Percentiles rank a stretch among this genome's conserved stretches.
Conservation (phyloP, 2,329 filamentous ascomycete species). For the Curvularia sp. region DNA sequence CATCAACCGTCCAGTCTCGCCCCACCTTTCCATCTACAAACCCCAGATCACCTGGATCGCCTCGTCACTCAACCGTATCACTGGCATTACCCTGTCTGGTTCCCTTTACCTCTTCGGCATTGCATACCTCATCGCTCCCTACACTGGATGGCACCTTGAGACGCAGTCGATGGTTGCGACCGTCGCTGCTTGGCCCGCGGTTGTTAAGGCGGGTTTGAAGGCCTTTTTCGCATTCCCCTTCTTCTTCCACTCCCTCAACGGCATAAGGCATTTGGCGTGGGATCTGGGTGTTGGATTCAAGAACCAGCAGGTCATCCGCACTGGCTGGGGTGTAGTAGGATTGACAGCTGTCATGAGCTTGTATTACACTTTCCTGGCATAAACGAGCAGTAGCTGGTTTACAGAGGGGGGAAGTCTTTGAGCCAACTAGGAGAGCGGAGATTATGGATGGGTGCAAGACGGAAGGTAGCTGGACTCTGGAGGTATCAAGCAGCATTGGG, state of each 20-base stretch:
- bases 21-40: constrained; percentile 86
- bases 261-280: constrained; percentile 75
- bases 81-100: constrained; percentile 75
- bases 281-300: constrained; percentile 68
- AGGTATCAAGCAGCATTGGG: background rate
- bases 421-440: background rate
- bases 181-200: constrained; percentile 67
- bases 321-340: constrained; percentile 69
- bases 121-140: constrained; percentile 80
- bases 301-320: constrained; percentile 70
- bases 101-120: constrained; percentile 80
- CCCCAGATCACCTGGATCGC: constrained; percentile 85
- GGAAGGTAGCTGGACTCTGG: background rate
- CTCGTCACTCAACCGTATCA: constrained; percentile 80
- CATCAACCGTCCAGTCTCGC: constrained; percentile 78
- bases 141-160: constrained; percentile 75
- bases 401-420: background rate
- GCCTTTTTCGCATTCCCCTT: constrained; percentile 68
- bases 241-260: constrained; percentile 72
- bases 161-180: constrained; percentile 68
- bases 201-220: constrained; percentile 67
- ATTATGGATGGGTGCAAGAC: background rate
- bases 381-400: background rate
- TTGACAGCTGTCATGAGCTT: constrained; percentile 56
- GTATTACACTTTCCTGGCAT: constrained; percentile 42